These are phyloP conservation scores for Cladophialophora exuberans DNA, from an alignment of 2,329 filamentous ascomycete genomes.

Conservation along the genomic window DNA sequence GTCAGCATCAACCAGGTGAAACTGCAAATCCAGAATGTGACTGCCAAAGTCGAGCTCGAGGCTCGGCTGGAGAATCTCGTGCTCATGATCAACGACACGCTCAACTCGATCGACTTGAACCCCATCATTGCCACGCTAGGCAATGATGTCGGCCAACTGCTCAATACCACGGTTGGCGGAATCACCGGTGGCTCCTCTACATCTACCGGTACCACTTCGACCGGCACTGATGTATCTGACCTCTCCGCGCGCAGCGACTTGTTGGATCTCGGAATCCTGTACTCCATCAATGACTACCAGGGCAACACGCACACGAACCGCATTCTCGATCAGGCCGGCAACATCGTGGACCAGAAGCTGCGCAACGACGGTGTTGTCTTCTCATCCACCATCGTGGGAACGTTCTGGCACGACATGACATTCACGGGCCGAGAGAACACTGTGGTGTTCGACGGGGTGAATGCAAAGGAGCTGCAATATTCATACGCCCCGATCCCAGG, in stretches of 20 bases:
- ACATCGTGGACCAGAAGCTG: constrained; percentile 57
- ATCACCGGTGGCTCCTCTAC: constrained; percentile 33
- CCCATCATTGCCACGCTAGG: constrained; percentile 62
- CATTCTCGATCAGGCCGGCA: constrained; percentile 59
- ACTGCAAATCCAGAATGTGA: constrained; percentile 61
- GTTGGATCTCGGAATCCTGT: constrained; percentile 61
- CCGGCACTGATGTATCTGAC: constrained; percentile 8
- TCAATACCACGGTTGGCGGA: constrained; percentile 46
- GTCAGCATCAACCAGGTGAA: constrained; percentile 60
- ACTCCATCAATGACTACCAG: constrained; percentile 63
- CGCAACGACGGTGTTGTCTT: constrained; percentile 58
- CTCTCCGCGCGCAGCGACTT: constrained; percentile 37
- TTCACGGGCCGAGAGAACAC: constrained; percentile 59
- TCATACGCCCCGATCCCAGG: constrained; percentile 57
- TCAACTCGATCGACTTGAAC: constrained; percentile 64
- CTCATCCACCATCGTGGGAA: constrained; percentile 50
- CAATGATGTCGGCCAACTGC: constrained; percentile 52
- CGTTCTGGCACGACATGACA: constrained; percentile 56
- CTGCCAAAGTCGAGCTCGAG: constrained; percentile 62
- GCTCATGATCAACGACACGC: constrained; percentile 61
- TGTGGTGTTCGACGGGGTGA: constrained; percentile 48
- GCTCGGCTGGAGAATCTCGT: constrained; percentile 64
- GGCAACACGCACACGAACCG: constrained; percentile 61
- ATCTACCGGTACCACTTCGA: neutral
- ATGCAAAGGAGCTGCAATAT: constrained; percentile 58